Evolutionary conservation across 495 filamentous ascomycete species (phyloP).

Genomic region (Xylaria venustula): DNA sequence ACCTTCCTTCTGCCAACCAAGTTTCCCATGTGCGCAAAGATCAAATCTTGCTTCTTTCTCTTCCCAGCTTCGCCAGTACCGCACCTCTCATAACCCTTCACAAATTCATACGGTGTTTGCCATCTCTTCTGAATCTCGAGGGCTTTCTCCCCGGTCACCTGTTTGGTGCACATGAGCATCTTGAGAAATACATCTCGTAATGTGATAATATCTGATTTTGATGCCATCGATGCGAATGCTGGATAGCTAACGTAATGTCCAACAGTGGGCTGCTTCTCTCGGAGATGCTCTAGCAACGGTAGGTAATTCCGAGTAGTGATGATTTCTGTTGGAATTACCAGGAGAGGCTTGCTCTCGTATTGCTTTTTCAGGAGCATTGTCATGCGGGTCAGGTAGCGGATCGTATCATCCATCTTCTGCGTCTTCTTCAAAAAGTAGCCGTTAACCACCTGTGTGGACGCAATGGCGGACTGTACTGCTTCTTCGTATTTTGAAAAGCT

Average conservation of each 20-base stretch:
- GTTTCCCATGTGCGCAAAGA: constrained; percentile 51
- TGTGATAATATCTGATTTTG: constrained; percentile 71
- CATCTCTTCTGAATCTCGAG: constrained; percentile 75
- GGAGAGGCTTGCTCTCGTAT: constrained; percentile 55
- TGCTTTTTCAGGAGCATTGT: constrained; percentile 64
- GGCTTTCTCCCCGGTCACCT: constrained; percentile 79
- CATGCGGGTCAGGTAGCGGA: constrained; percentile 75
- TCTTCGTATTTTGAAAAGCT: constrained; percentile 58
- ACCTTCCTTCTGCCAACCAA: constrained; percentile 70
- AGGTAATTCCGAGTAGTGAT: constrained; percentile 71
- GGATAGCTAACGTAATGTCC: constrained; percentile 68
- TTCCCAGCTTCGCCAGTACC: constrained; percentile 42
- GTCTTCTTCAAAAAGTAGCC: constrained; percentile 82
- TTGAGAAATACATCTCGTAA: constrained; percentile 77
- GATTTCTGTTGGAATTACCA: constrained; percentile 63
- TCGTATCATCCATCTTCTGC: constrained; percentile 73
- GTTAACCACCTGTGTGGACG: constrained; percentile 77
- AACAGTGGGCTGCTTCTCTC: constrained; percentile 40
- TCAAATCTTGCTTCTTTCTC: constrained; percentile 51
- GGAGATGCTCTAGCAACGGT: constrained; percentile 59
- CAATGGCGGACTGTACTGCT: constrained; percentile 69
- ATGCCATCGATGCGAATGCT: constrained; percentile 68
- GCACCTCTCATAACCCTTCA: constrained; percentile 63
- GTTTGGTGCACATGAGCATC: constrained; percentile 82
- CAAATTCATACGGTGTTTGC: constrained; percentile 67